A percentile compares a stretch with the other conserved stretches of the same genome.
phyloP scores from a whole-genome alignment of 129 eudicot genomes.

The Erigeron canadensis region DNA sequence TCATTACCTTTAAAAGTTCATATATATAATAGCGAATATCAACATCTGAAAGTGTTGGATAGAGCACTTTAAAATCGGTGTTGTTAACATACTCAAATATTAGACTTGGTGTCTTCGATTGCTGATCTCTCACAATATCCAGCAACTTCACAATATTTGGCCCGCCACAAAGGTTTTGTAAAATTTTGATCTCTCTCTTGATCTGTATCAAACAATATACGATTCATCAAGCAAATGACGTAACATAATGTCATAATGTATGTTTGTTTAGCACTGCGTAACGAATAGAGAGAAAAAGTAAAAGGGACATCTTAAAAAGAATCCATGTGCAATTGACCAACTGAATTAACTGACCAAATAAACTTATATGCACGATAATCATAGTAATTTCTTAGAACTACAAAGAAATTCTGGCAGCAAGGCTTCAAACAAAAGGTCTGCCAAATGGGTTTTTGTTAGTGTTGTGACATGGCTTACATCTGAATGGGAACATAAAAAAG shows the following conservation, averaged over 20 bases:
- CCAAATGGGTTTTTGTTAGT: background rate
- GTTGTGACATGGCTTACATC: background rate
- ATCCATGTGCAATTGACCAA: background rate
- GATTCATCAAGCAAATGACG: background rate
- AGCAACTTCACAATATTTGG: slow-evolving; percentile 90
- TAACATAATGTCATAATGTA: background rate
- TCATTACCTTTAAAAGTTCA: slow-evolving; percentile 78
- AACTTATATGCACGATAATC: background rate
- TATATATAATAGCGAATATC: slow-evolving; percentile 89
- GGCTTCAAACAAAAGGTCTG: background rate
- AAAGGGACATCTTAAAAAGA: background rate
- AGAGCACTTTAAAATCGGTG: slow-evolving; percentile 82
- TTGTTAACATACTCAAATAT: slow-evolving; percentile 90
- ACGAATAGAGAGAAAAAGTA: background rate
- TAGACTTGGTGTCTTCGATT: slow-evolving; percentile 93
- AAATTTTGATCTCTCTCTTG: slow-evolving; percentile 89
- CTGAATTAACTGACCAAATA: background rate
- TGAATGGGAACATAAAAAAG: background rate
- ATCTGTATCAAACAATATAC: slow-evolving; percentile 50
- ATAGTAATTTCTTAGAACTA: background rate
- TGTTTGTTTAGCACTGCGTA: background rate
- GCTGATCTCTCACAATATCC: slow-evolving; percentile 95
- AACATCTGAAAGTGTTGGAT: slow-evolving; percentile 83
- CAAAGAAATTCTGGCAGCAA: background rate
- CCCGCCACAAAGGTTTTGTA: slow-evolving; percentile 91